phyloP scores from a whole-genome alignment of 2,329 filamentous ascomycete species.

The Hypomyces perniciosus region DNA sequence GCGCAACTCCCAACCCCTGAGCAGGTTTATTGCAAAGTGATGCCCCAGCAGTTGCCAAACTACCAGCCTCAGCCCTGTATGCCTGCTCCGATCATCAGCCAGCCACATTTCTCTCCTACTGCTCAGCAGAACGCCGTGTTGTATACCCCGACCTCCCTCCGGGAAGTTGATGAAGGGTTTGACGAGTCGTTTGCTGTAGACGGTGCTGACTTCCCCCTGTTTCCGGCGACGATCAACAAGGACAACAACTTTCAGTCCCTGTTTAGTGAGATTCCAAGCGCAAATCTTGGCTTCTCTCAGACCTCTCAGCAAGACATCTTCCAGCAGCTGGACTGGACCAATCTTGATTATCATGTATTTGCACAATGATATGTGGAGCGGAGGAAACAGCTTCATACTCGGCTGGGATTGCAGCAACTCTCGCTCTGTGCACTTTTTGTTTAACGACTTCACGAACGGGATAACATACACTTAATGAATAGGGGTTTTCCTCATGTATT shows the following conservation, averaged over 20 bases:
- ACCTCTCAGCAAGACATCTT: conserved; percentile 47
- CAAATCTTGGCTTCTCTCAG: conserved; percentile 47
- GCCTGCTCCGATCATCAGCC: conserved; percentile 15
- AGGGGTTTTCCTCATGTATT: conserved; percentile 10
- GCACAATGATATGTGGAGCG: conserved; percentile 6
- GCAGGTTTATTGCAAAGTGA: conserved; percentile 39
- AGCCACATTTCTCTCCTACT: conserved; percentile 58
- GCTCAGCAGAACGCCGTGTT: conserved; percentile 65
- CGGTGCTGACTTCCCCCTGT: conserved; percentile 61
- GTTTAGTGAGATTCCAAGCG: conserved; percentile 46
- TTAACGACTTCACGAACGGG: conserved; percentile 12
- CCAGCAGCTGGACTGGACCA: conserved; percentile 37
- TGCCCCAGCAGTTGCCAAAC: conserved; percentile 36
- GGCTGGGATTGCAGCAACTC: neutral
- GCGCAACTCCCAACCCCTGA: conserved; percentile 37
- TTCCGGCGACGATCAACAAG: conserved; percentile 39
- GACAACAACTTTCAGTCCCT: conserved; percentile 37
- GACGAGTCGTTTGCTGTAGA: conserved; percentile 45
- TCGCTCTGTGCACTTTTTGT: conserved; percentile 2
- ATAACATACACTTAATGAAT: conserved; percentile 6
- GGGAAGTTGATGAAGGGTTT: conserved; percentile 60
- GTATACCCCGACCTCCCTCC: conserved; percentile 58
- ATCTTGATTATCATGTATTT: conserved; percentile 27
- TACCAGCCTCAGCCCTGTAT: conserved; percentile 23
- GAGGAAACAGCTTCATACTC: neutral